Evolutionary conservation across 805 yeast genomes (phyloP), one percentile per base, ranked within the genome.

Genomic region (Yarrowia hollandica): DNA sequence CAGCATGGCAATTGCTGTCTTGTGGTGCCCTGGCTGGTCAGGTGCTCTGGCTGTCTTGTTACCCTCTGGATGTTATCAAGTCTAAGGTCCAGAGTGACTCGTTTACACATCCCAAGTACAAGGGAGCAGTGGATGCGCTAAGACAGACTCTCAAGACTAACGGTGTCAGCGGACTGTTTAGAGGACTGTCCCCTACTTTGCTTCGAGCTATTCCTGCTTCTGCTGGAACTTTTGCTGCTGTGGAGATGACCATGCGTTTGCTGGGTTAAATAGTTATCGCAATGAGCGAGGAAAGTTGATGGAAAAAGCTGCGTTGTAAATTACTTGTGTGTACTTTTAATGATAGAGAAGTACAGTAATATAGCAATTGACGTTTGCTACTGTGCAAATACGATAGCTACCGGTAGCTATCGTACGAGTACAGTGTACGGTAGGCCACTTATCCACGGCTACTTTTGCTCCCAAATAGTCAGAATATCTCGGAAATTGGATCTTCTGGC

Each of bases 201-300:
- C 58, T 80, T 11, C 70, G 89, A 56, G 89, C 85, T 60, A 69
- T 79, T 14, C 89, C 85, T 64, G 88, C 89, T 0, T 84, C 85
- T 61, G 89, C 91, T 0, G 88, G 88, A 14, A 86, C 92, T 0
- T 86, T 86, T 75, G 88, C 90, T 2, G 81, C 86, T 12, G 91
- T 86, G 2, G 92, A 86, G 66, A 73, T 82, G 60, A 84, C 89
- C 0, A 69, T 86, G 61, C 71, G 92, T 54, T 63, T 72, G 15
- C 58, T 72, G 31, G 72, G 69, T 5, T 72, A 60, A 50, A n/a
- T n/a, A n/a, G n/a, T n/a, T n/a, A n/a, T n/a, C n/a, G 10, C 30
- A 26, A 26, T 5, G 30, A 26, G 30, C 30, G 30, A 26, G 11
- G 30, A 10, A 12, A 26, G 8, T 26, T 26, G 30, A 26, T 26